Conservation (phyloP, 257 asterid species). For the Solanum appendiculatum region DNA sequence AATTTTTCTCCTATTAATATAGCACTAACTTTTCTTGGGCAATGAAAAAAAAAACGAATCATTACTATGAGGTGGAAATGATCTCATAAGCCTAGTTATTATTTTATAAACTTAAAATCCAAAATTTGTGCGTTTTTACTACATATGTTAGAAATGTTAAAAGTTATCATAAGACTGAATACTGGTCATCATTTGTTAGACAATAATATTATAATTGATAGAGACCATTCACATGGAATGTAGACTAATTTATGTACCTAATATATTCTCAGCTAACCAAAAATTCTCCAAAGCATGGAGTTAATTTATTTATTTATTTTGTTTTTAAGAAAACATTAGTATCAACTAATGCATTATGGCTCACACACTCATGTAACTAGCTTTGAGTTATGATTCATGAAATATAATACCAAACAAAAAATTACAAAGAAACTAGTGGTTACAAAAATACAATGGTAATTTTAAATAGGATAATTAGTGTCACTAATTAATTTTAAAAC, state of each 20-base stretch:
- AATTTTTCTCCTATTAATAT: not conserved
- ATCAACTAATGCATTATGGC: not conserved
- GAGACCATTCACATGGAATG: not conserved
- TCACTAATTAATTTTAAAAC: not conserved
- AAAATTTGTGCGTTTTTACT: not conserved
- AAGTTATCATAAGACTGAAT: not conserved
- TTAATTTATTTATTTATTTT: not conserved
- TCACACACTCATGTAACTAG: not conserved
- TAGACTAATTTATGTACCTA: not conserved
- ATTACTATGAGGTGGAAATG: not conserved
- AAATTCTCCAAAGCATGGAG: not conserved
- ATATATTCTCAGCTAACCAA: not conserved
- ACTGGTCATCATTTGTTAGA: not conserved
- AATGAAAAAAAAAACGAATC: not conserved
- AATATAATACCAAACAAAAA: not conserved
- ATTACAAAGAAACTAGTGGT: not conserved
- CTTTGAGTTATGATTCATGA: not conserved
- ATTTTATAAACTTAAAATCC: not conserved
- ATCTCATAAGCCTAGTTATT: not conserved
- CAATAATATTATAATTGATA: not conserved
- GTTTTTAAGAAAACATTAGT: not conserved
- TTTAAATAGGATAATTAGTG: not conserved
- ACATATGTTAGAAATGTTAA: not conserved
- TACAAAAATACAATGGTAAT: not conserved
- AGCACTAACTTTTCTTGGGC: not conserved